Base-by-base conservation (phyloP, 495 filamentous ascomycete genomes). In the Pseudoneurospora amorphoporcata region DNA sequence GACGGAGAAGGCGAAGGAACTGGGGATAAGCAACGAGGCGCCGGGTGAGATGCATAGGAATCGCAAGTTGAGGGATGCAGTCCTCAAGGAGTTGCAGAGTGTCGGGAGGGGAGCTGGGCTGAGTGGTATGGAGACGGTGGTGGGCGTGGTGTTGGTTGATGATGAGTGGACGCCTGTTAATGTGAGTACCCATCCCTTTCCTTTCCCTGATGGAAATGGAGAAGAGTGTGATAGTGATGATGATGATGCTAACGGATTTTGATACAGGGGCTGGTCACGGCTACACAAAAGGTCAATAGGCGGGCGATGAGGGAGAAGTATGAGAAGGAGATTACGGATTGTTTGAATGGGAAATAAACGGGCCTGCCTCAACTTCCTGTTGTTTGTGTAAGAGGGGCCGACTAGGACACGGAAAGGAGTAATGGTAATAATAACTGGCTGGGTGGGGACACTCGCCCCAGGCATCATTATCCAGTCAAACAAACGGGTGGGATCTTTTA, bases 91-190 rank as follows among this genome's bases (percentile, higher is more conserved):
- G 73, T 74, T 91, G 76, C 83, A 86, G 72, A 73, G 40, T 4
- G 82, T 80, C 0, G 89, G 83, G 43, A 84, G 80, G 79, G 84
- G 82, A 77, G 86, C 83, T 8, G 86, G 87, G 16, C 76, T 91
- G 35, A 81, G 79, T 9, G 77, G 78, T 3, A 85, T 90, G 68
- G 89, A 91, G 84, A 86, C 87, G 43, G 83, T 91, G 37, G 81
- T 81, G 5, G 88, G 88, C 29, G 86, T 90, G 32, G 88, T 90
- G 71, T 35, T 91, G 39, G 83, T 84, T 1, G 88, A 90, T 68
- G 89, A 90, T 75, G 89, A 91, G 79, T 91, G 89, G 89, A 90
- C 88, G 70, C 89, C 89, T 37, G 81, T 83, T 17, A 90, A 86
- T 79, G 89, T 90, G 79, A 87, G 87, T 80, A 14, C 40, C 4